Base-by-base conservation (phyloP, 208 protist species). In the Acanthamoeba sp. region DNA sequence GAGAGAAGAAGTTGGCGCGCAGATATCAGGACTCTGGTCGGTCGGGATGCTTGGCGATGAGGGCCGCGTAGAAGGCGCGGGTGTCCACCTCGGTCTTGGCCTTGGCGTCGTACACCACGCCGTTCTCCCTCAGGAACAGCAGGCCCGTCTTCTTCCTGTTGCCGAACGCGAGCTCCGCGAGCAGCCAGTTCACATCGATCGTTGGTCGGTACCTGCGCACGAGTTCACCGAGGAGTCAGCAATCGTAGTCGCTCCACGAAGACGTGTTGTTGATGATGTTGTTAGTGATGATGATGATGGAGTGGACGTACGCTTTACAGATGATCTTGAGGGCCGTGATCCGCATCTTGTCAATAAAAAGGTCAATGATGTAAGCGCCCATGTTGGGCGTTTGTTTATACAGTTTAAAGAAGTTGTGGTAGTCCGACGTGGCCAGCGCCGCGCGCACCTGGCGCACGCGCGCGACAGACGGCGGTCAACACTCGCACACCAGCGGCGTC, bases 361-460 rank as follows among this genome's bases (percentile, higher is more conserved):
- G 84, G 42, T 91, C 84, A 42, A 91, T 64, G 27, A 91, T 91
- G 84, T 48, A 91, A 50, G 59, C 57, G 36, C 84, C 84, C 84
- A 91, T 91, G 84, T 91, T 91, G 57, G 84, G 84, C 38, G 59
- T 71, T 71, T 64, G 36, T 71, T 91, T 64, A 91, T 91, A 91
- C 57, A 91, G 42, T 50, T 50, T 64, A 91, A 91, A 91, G 55
- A 91, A 91, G 55, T 42, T 45, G 55, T 91, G 59, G 59, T 91
- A 91, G 84, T 91, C 42, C 22, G 84, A 91, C 55, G 71, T 64
- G 32, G 84, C 84, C 84, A 91, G 20, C 59, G 84, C 84, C 84
- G 50, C 84, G 4, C 84, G 48, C 32, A 91, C 84, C 59, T 91
- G 50, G n/a, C n/a, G n/a, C n/a, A n/a, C n/a, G n/a, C n/a, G n/a